These are phyloP conservation scores for Centella asiatica DNA, from an alignment of 129 eudicot species.

Conservation along the genomic window DNA sequence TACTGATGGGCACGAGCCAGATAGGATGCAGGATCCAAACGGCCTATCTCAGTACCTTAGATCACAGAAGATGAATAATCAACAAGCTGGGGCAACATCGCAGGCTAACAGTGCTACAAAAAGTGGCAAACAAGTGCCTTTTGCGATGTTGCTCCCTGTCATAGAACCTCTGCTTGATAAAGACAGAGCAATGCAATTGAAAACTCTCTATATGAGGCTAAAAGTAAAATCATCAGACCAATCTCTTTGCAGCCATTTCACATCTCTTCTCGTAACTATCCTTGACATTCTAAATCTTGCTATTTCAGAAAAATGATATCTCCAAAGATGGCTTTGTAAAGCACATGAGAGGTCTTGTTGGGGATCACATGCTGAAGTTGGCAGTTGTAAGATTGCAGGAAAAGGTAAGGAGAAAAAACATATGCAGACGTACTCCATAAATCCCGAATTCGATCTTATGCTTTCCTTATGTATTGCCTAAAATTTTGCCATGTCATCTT, in stretches of 20 bases:
- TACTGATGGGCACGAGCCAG: constrained; percentile 32
- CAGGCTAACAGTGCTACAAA: constrained; percentile 36
- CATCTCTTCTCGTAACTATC: background rate
- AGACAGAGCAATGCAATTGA: constrained; percentile 80
- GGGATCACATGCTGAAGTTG: constrained; percentile 88
- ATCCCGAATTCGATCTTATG: background rate
- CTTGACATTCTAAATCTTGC: constrained; percentile 3
- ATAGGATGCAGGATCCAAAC: constrained; percentile 24
- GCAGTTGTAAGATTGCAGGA: constrained; percentile 66
- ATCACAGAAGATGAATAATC: constrained; percentile 41
- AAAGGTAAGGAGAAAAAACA: constrained; percentile 38
- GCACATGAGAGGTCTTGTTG: constrained; percentile 72
- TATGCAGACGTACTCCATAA: background rate
- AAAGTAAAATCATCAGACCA: constrained; percentile 33
- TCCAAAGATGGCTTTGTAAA: constrained; percentile 66
- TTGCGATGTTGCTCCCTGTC: constrained; percentile 68
- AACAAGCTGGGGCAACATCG: constrained; percentile 35
- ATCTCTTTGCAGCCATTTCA: constrained; percentile 9
- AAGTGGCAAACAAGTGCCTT: constrained; percentile 59
- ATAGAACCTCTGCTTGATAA: constrained; percentile 84
- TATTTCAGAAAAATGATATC: constrained; percentile 63
- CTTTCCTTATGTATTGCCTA: too few species aligned
- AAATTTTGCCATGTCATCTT: too few species aligned
- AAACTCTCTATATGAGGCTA: constrained; percentile 48
- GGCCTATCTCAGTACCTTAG: constrained; percentile 33